phyloP scores from a whole-genome alignment of 352 stramenopile species.

The Elongisporangium prolatum region DNA sequence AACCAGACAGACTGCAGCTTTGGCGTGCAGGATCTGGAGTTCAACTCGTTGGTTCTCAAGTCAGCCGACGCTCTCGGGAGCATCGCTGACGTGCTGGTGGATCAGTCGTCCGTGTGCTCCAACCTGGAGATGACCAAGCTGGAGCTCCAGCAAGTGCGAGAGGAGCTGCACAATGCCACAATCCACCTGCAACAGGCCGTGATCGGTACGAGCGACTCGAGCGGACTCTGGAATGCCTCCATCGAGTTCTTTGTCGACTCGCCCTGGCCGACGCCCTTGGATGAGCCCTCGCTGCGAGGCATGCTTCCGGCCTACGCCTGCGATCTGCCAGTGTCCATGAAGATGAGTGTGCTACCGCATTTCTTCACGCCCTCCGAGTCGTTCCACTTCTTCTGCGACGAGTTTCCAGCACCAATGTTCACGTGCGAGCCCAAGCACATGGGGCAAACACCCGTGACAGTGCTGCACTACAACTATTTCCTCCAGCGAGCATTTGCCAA shows the following conservation, averaged over 20 bases:
- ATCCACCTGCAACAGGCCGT: slow-evolving; percentile 30
- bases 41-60: slow-evolving; percentile 71
- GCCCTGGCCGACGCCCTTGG: slow-evolving; percentile 16
- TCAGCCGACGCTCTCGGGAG: slow-evolving; percentile 55
- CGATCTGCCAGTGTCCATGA: slow-evolving; percentile 38
- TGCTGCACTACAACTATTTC: slow-evolving; percentile 76
- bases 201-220: slow-evolving; percentile 27
- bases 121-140: slow-evolving; percentile 35
- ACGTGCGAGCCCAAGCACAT: slow-evolving; percentile 25
- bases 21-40: slow-evolving; percentile 71
- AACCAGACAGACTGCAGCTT: slow-evolving; percentile 18
- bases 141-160: slow-evolving; percentile 41
- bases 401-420: slow-evolving; percentile 59
- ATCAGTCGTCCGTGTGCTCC: slow-evolving; percentile 56
- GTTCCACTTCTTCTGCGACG: slow-evolving; percentile 74
- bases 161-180: slow-evolving; percentile 19
- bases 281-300: slow-evolving; percentile 38
- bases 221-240: slow-evolving; percentile 67
- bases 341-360: slow-evolving; percentile 61
- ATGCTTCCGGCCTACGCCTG: slow-evolving; percentile 55
- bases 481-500: slow-evolving; percentile 59
- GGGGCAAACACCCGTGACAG: slow-evolving; percentile 15
- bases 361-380: slow-evolving; percentile 54
- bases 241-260: slow-evolving; percentile 48
- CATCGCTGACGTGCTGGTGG: slow-evolving; percentile 57